Evolutionary conservation across 768 basidiomycete genomes (phyloP), one percentile per base, ranked within the genome.

Genomic region (Auricularia cornea): DNA sequence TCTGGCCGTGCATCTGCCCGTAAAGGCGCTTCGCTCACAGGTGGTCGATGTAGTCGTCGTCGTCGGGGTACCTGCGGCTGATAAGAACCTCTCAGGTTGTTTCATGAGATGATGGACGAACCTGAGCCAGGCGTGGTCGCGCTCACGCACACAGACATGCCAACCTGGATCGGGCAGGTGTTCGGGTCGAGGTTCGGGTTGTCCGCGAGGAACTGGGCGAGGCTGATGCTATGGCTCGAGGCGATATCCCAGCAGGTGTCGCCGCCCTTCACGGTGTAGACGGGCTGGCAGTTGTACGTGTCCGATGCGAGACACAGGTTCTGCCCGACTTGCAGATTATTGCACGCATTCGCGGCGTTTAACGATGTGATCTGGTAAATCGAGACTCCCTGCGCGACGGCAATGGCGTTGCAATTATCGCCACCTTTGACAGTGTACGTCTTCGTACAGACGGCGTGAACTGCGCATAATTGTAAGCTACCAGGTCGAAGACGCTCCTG

Each of bases 341-440:
- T 38, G 35, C 35, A 38, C 35, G 35, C 35, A 38, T 38, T 65
- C 32, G 73, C 79, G 3, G 68, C 65, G 72, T 84, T 85, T 65
- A 83, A 81, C 41, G 76, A 63, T 26, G 81, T 80, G 64, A 89
- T 80, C 72, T 89, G 87, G 74, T 69, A 87, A 76, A 80, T 81
- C 8, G 83, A 83, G 31, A 77, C 78, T 63, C 76, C 76, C 62
- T 80, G 70, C 2, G 74, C 71, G 3, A 76, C 76, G 29, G 80
- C 83, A 69, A 86, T 86, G 33, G 65, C 71, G 69, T 84, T 79
- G 71, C 87, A 88, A 62, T 77, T 82, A 70, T 87, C 84, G 6
- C 80, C 81, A 4, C 70, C 51, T 29, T 72, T 66, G 41, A 88
- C 80, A 23, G 78, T 80, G 66, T 82, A 84, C 68, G 71, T 80